phyloP scores from a whole-genome alignment of 2,329 filamentous ascomycete species.

The Colletotrichum shisoi region DNA sequence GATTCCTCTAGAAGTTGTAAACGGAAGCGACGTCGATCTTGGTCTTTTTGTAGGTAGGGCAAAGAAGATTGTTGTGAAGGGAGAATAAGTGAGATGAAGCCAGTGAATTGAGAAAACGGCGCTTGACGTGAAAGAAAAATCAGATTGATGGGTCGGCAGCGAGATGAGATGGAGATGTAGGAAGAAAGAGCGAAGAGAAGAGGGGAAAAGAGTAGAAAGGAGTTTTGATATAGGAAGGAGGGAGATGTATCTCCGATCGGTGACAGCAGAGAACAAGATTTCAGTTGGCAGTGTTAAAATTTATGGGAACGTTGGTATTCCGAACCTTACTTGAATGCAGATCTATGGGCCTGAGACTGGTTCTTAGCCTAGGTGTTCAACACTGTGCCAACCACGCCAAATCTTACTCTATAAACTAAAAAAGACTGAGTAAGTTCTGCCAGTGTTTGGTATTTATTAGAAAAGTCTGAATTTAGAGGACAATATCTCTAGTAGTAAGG shows the following conservation, averaged over 20 bases:
- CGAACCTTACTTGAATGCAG: not conserved
- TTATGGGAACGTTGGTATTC: too few species aligned
- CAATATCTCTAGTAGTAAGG: too few species aligned
- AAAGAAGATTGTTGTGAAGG: fast-evolving
- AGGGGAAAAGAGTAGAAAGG: not conserved
- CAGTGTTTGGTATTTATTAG: too few species aligned
- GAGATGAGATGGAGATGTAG: not conserved
- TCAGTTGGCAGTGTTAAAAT: not conserved
- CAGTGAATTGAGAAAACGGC: not conserved
- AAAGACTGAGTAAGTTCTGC: too few species aligned
- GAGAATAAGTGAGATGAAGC: not conserved
- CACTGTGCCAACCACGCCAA: too few species aligned
- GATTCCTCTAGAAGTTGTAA: not conserved
- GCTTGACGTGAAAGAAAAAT: not conserved
- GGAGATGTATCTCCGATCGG: not conserved
- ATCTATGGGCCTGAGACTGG: not conserved
- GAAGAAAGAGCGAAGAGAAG: not conserved
- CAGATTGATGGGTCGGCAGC: too few species aligned
- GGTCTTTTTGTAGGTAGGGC: too few species aligned
- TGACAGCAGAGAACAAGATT: too few species aligned
- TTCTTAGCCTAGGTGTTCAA: not conserved
- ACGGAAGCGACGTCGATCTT: too few species aligned
- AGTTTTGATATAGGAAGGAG: not conserved
- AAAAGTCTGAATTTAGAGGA: too few species aligned
- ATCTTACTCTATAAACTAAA: not conserved